A percentile compares a stretch with the other conserved stretches of the same genome.
Evolutionary conservation across 805 yeast genomes (phyloP).

Genomic region (Yueomyces sp.): DNA sequence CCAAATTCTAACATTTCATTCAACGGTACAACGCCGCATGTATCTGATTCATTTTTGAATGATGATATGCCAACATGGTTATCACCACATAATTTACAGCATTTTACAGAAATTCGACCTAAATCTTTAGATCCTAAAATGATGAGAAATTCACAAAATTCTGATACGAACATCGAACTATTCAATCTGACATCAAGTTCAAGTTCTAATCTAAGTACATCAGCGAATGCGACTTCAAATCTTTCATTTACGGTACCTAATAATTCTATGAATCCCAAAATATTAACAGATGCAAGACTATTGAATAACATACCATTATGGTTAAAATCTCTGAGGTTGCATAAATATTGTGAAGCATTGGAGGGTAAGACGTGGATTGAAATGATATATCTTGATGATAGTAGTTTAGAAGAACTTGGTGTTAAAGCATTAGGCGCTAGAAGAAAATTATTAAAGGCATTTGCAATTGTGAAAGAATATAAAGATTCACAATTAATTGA

Average conservation of each 20-base stretch:
- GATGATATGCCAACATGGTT: too few relatives aligned
- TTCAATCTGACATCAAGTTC: neutral
- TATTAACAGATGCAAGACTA: constrained; percentile 38
- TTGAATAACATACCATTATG: constrained; percentile 79
- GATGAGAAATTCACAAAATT: neutral
- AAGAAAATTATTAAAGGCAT: constrained; percentile 82
- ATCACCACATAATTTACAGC: too few relatives aligned
- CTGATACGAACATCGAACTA: constrained; percentile 4
- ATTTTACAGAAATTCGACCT: neutral
- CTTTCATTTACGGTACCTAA: constrained; percentile 3
- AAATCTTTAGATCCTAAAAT: constrained; percentile 1
- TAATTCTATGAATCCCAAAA: constrained; percentile 32
- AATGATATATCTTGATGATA: constrained; percentile 58
- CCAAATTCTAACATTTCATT: neutral
- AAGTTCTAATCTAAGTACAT: neutral
- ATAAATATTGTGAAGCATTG: constrained; percentile 82
- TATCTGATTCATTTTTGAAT: neutral
- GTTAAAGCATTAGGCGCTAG: constrained; percentile 94
- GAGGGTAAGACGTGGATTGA: constrained; percentile 68
- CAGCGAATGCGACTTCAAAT: constrained; percentile 28
- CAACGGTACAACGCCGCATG: neutral
- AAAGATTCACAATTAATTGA: constrained; percentile 29
- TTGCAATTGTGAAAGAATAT: constrained; percentile 61
- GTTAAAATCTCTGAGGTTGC: constrained; percentile 80
- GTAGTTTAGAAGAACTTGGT: constrained; percentile 60